phyloP scores from a whole-genome alignment of 495 filamentous ascomycete genomes.

The Neurospora sp. region DNA sequence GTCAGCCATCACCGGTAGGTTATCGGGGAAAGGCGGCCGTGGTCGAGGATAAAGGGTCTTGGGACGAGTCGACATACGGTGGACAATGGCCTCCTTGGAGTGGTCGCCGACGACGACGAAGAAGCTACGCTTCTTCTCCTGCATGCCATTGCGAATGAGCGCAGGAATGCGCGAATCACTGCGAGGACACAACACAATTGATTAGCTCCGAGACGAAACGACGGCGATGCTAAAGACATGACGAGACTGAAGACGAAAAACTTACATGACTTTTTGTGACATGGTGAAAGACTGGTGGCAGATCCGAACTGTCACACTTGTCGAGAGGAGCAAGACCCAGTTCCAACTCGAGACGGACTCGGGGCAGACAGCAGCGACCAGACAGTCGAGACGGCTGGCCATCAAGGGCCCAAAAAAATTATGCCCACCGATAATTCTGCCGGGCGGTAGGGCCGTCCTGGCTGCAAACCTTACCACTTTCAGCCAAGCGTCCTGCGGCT shows the following conservation, averaged over 20 bases:
- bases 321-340: background rate
- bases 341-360: background rate
- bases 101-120: conserved; percentile 94
- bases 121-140: conserved; percentile 96
- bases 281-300: background rate
- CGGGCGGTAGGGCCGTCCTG: background rate
- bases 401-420: background rate
- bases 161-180: conserved; percentile 93
- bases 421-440: background rate
- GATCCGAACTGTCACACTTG: background rate
- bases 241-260: background rate
- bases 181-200: background rate
- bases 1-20: background rate
- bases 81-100: conserved; percentile 93
- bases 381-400: background rate
- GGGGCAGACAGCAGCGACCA: background rate
- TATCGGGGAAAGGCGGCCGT: background rate
- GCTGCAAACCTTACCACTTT: background rate
- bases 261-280: background rate
- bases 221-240: background rate
- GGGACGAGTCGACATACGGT: conserved; percentile 29
- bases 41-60: background rate
- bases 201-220: background rate
- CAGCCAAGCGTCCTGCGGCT: background rate
- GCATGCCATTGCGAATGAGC: conserved; percentile 88